Evolutionary conservation across 2,329 filamentous ascomycete genomes (phyloP), one percentile per base, ranked within the genome.

Genomic region (Rutstroemia sp.): DNA sequence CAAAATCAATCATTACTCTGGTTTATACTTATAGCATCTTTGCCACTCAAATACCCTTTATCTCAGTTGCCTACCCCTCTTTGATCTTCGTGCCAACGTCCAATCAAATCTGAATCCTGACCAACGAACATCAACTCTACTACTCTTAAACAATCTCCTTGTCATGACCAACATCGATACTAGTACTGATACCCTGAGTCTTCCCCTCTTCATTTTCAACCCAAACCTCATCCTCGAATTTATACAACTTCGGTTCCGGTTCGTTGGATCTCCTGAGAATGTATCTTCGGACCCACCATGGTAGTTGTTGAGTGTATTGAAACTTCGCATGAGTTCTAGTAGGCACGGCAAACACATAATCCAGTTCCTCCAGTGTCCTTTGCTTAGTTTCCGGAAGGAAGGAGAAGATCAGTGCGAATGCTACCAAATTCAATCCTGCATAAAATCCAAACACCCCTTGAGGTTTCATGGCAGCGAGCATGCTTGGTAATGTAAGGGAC

Each of bases 371-470:
- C 0, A 70, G 56, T 1, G 67, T 70, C 5, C 66, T 60, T 53
- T 69, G 79, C 69, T 84, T 85, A 10, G 81, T 85, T 68, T 85
- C 81, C 0, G 79, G 79, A 2, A 83, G 71, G 64, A 74, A 77
- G 23, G 81, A 70, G 67, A 82, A 81, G 44, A 83, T 81, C 70
- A 83, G 74, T 38, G 77, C 56, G 21, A 83, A 71, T 0, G 79
- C 80, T 0, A 80, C 60, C 1, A 81, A 61, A 62, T 84, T 84
- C 59, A 82, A 75, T 0, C 74, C 77, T 0, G 80, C 75, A 60
- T 83, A 83, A 51, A 80, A 73, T 1, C 75, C 73, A 62, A 82
- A 82, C 0, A 79, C 75, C 2, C 79, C 65, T 23, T 61, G 49
- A 2, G 55, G 49, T 30, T 57, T 50, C 46, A 50, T 37, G 4